Conservation (phyloP, 2,329 filamentous ascomycete genomes). For the Colletotrichum phormii region DNA sequence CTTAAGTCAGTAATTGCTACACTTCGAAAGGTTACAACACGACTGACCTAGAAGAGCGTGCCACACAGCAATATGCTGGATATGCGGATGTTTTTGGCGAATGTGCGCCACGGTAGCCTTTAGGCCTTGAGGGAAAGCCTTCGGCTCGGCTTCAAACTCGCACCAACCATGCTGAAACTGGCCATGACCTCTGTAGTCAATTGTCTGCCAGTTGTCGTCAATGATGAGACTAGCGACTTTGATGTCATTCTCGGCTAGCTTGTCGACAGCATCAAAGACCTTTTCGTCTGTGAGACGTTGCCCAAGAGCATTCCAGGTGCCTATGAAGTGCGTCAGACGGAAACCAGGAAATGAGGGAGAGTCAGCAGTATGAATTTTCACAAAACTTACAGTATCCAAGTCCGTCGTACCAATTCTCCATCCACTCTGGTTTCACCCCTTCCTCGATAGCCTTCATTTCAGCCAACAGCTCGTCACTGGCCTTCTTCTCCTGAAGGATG, state of each 20-base stretch:
- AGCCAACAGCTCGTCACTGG: slow-evolving; percentile 54
- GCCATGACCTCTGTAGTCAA: slow-evolving; percentile 64
- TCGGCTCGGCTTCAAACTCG: slow-evolving; percentile 86
- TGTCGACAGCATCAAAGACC: slow-evolving; percentile 79
- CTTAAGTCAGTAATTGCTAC: slow-evolving; percentile 33
- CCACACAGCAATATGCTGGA: slow-evolving; percentile 92
- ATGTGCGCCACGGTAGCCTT: slow-evolving; percentile 78
- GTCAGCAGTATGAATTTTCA: neutral
- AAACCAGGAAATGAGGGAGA: neutral
- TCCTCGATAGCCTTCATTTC: slow-evolving; percentile 59
- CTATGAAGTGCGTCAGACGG: slow-evolving; percentile 47
- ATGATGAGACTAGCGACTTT: slow-evolving; percentile 89
- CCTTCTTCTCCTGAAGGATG: slow-evolving; percentile 58
- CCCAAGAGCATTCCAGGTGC: slow-evolving; percentile 94
- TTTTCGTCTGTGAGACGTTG: slow-evolving; percentile 85
- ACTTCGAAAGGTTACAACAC: slow-evolving; percentile 37
- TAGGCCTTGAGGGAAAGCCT: slow-evolving; percentile 83
- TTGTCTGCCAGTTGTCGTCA: slow-evolving; percentile 95
- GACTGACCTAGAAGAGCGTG: slow-evolving; percentile 75
- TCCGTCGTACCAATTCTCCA: slow-evolving; percentile 91
- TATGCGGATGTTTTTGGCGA: slow-evolving; percentile 74
- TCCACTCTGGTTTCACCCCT: slow-evolving; percentile 72
- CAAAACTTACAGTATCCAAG: slow-evolving; percentile 80
- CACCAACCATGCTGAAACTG: slow-evolving; percentile 76
- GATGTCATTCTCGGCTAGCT: slow-evolving; percentile 77